Evolutionary conservation across 345 rosid genomes (phyloP), one percentile per base, ranked within the genome.

Genomic region (Melaleuca quinquenervia): DNA sequence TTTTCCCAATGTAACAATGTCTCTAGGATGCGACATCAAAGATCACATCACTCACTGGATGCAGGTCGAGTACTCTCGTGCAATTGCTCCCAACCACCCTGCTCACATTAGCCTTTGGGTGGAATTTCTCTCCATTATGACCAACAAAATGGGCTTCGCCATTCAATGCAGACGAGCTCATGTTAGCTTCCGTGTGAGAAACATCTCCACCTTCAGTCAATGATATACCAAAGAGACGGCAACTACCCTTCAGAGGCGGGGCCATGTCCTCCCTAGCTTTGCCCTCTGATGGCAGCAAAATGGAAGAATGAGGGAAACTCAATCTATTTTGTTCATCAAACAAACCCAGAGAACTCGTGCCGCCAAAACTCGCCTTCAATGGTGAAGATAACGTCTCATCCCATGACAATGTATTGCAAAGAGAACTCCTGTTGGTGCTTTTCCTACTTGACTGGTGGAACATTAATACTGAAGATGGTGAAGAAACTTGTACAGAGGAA

Each of bases 141-240:
- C 95, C 93, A 56, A 90, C 87, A 89, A 90, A 89, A 6, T 91
- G 83, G 58, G 90, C 82, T 48, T 89, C 91, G 11, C 87, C 88
- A 83, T 84, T 87, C 83, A 88, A 60, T 6, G 89, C 44, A 86
- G 92, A 82, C 11, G 92, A 18, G 12, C 84, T 86, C 70, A 89
- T 84, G 84, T 85, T 86, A 50, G 88, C 90, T 74, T 92, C 90
- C 52, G 87, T 87, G 50, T 85, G 75, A 1, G 92, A 48, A 52
- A 85, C 87, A 86, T 87, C 91, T 45, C 89, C 86, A 87, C 93
- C 98, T 78, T 96, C 98, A 0, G 94, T 96, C 89, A 97, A 85
- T 3, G 95, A 96, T 92, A 97, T 96, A 55, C 99, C 99, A 85
- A 97, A 97, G 85, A 97, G 96, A 87, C 98, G 93, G 91, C 99